A percentile compares a stretch with the other conserved stretches of the same genome.
Evolutionary conservation across 345 rosid species (phyloP).

Genomic region (Syzygium grande): DNA sequence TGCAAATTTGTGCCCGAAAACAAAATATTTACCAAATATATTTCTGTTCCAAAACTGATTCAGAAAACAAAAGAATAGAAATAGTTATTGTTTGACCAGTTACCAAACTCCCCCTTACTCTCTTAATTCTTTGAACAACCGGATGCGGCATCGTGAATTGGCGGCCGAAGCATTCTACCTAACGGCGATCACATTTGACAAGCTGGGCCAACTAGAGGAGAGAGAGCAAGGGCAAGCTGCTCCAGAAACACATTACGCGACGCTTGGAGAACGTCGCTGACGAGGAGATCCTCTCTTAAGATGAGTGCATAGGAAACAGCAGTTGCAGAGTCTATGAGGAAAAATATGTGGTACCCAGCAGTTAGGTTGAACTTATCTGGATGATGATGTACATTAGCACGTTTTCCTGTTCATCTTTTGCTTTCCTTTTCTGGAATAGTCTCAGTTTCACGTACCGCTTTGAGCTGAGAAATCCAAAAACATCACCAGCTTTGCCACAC

Average conservation of each 20-base stretch:
- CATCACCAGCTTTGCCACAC: neutral
- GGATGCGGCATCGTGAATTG: conserved; percentile 70
- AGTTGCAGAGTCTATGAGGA: neutral
- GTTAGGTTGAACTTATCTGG: neutral
- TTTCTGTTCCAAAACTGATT: too few species aligned
- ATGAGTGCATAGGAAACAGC: neutral
- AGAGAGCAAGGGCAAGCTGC: conserved; percentile 68
- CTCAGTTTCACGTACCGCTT: too few species aligned
- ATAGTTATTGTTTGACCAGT: too few species aligned
- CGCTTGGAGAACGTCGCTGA: conserved; percentile 57
- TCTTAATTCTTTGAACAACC: neutral
- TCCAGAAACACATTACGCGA: conserved; percentile 51
- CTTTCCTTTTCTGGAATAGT: too few species aligned
- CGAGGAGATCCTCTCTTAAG: conserved; percentile 23
- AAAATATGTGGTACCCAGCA: neutral
- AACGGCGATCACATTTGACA: conserved; percentile 61
- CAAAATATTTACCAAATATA: too few species aligned
- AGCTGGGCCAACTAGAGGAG: conserved; percentile 44
- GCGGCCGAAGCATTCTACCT: conserved; percentile 77
- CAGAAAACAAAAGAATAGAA: too few species aligned
- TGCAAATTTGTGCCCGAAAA: too few species aligned
- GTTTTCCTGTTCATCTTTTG: neutral
- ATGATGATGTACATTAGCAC: neutral
- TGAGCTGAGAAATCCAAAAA: too few species aligned
- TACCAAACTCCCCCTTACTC: too few species aligned